These are phyloP conservation scores for Blepharisma undulans DNA, from an alignment of 169 alveolate genomes.

Conservation along the genomic window DNA sequence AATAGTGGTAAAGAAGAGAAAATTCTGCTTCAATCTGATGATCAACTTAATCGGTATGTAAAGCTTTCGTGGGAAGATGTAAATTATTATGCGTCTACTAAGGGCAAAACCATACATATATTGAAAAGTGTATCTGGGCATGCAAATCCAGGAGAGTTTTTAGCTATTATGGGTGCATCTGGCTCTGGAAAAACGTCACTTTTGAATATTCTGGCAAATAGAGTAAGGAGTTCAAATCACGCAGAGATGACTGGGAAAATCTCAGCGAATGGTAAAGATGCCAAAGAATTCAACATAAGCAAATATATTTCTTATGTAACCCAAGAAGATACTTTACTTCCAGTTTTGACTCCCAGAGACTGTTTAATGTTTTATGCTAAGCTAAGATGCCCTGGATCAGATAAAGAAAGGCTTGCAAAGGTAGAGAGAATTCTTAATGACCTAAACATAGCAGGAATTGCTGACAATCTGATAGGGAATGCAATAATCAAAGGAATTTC, in stretches of 20 bases:
- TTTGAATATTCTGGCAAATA: conserved; percentile 66
- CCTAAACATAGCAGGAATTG: conserved; percentile 50
- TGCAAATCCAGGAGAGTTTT: conserved; percentile 57
- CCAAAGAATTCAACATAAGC: conserved; percentile 40
- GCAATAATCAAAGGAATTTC: conserved; percentile 82
- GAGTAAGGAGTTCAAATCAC: conserved; percentile 44
- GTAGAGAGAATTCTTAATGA: conserved; percentile 51
- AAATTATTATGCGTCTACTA: background rate
- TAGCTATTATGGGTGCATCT: conserved; percentile 66
- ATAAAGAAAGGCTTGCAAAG: conserved; percentile 40
- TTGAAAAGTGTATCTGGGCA: conserved; percentile 44
- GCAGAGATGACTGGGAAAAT: conserved; percentile 65
- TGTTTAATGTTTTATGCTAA: conserved; percentile 75
- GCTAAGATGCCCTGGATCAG: conserved; percentile 38
- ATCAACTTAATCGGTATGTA: background rate
- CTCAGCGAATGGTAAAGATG: conserved; percentile 48
- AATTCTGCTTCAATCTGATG: background rate
- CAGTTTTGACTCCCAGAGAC: conserved; percentile 73
- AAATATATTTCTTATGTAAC: conserved; percentile 71
- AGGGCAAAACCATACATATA: background rate
- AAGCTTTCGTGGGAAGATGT: conserved; percentile 30
- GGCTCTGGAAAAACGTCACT: conserved; percentile 85
- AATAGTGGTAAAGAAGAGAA: background rate
- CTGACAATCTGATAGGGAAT: conserved; percentile 80
- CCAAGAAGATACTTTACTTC: conserved; percentile 73